Conservation (phyloP, 345 rosid species). For the Salix viminalis region DNA sequence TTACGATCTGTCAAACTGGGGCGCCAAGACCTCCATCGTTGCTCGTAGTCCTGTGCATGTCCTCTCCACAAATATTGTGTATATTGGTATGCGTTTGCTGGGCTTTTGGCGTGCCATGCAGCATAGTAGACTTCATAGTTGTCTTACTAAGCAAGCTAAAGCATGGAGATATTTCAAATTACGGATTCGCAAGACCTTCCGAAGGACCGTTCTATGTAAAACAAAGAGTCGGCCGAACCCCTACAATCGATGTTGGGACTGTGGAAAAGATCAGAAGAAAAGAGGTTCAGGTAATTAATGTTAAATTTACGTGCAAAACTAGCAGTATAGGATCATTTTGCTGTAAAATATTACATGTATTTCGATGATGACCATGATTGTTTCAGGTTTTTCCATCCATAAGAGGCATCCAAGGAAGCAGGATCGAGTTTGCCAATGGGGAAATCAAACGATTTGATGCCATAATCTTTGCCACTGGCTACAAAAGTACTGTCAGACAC, state of each 20-base stretch:
- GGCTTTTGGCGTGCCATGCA: slow-evolving; percentile 10
- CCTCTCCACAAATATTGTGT: slow-evolving; percentile 16
- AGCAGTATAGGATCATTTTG: too few relatives aligned
- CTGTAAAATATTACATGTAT: too few relatives aligned
- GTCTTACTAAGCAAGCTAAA: background rate
- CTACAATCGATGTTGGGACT: slow-evolving; percentile 21
- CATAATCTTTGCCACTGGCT: slow-evolving; percentile 8
- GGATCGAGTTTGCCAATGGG: background rate
- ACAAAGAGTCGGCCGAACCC: slow-evolving; percentile 8
- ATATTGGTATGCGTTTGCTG: slow-evolving; percentile 27
- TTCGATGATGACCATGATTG: too few relatives aligned
- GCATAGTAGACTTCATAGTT: slow-evolving; percentile 16
- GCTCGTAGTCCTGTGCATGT: slow-evolving; percentile 24
- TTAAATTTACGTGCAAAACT: too few relatives aligned
- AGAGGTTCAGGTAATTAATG: background rate
- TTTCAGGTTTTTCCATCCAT: background rate
- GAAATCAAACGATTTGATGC: background rate
- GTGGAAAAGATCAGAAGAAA: slow-evolving; percentile 9
- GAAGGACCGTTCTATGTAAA: slow-evolving; percentile 16
- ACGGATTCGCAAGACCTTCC: slow-evolving; percentile 28
- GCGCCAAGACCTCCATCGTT: slow-evolving; percentile 5
- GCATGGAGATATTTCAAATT: slow-evolving; percentile 13
- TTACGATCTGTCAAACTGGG: slow-evolving; percentile 5
- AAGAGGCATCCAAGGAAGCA: background rate
- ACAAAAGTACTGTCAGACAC: slow-evolving; percentile 1